Conservation (phyloP, 305 asterid genomes). For the Fraxinus greggii region DNA sequence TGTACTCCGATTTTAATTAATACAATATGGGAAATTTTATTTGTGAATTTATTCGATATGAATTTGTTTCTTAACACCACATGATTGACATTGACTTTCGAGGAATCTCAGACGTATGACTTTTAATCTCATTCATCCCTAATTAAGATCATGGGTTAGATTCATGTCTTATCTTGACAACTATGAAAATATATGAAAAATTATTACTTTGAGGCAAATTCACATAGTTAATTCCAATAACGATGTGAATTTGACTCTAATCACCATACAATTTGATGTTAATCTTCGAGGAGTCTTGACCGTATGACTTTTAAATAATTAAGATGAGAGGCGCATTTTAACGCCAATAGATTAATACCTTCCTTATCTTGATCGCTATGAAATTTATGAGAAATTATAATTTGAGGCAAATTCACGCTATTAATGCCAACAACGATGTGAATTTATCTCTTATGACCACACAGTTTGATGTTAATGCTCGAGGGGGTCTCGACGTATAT, state of each 20-base stretch:
- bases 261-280: neutral
- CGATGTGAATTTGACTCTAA: neutral
- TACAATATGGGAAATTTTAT: too few relatives aligned
- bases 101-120: neutral
- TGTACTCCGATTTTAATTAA: too few relatives aligned
- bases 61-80: neutral
- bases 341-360: neutral
- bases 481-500: neutral
- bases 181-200: neutral
- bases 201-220: neutral
- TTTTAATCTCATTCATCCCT: neutral
- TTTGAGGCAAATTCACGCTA: neutral
- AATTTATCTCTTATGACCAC: neutral
- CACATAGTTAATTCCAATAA: neutral
- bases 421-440: neutral
- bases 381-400: neutral
- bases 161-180: neutral
- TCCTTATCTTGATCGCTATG: neutral
- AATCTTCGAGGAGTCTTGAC: neutral
- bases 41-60: neutral
- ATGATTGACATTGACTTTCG: neutral
- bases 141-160: neutral
- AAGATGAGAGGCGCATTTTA: neutral
- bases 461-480: neutral
- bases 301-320: neutral